Base-by-base conservation (phyloP, 345 rosid genomes). In the Luvunga scandens region DNA sequence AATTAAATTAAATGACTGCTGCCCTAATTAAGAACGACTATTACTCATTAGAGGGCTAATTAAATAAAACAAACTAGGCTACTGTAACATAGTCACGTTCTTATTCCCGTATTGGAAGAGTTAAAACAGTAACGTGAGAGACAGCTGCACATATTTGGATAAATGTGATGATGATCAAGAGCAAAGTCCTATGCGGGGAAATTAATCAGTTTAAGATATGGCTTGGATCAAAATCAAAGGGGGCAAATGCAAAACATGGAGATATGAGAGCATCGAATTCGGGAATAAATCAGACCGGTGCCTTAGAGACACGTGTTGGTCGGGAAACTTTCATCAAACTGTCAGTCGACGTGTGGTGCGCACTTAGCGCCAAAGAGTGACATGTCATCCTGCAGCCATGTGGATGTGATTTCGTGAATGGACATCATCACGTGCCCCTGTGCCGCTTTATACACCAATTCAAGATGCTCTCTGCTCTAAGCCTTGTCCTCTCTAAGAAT, bases 301-400 rank as follows among this genome's bases (percentile, higher is more conserved):
- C 69, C 84, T 77, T 87, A 45, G 88, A 84, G 85, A 87, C 91
- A 89, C 88, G 87, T 85, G 88, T 87, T 86, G 86, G 88, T 87
- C 88, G 84, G 78, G 68, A 59, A 69, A 39, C 71, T 65, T 53
- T 13, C n/a, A 13, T 10, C 3, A 25, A 73, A 61, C 39, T 62
- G 39, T 74, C 56, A n/a, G 67, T 69, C 67, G 76, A 72, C 75
- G 67, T 60, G 74, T 10, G 64, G 65, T 30, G 28, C 22, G 9
- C 53, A 36, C 45, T 38, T 6, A 71, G 30, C 57, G 19, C 69
- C 66, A 36, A 39, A 27, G 9, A 18, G 8, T 67, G 78, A 77
- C 85, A 38, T 73, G 76, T 77, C 76, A 82, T 45, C 5, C 0
- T 55, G 80, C 38, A 31, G 62, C 18, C 67, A 53, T 53, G 57